phyloP scores from a whole-genome alignment of 2,329 filamentous ascomycete genomes.

The Massarina eburnea region DNA sequence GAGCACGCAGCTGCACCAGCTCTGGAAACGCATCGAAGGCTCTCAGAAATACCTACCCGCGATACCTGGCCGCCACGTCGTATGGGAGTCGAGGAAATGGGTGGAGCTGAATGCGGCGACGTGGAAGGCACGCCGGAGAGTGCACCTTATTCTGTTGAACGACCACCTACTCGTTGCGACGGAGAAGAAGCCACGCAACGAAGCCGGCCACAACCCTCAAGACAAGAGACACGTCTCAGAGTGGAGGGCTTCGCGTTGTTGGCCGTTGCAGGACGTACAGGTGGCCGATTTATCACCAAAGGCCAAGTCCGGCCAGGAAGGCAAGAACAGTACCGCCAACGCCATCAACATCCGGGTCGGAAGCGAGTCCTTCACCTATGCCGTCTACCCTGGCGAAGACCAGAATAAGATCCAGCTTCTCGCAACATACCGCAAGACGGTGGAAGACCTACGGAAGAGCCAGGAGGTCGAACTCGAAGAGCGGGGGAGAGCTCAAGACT shows the following conservation, averaged over 20 bases:
- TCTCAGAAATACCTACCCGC: constrained; percentile 96
- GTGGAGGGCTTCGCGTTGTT: constrained; percentile 90
- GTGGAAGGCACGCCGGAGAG: constrained; percentile 86
- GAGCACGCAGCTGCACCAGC: constrained; percentile 69
- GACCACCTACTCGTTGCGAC: constrained; percentile 91
- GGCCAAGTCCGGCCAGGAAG: constrained; percentile 35
- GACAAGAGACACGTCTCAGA: constrained; percentile 55
- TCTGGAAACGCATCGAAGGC: constrained; percentile 97
- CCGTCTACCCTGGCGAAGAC: constrained; percentile 79
- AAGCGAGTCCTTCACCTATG: constrained; percentile 90
- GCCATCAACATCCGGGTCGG: constrained; percentile 90
- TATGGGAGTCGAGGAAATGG: constrained; percentile 91
- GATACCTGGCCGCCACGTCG: constrained; percentile 85
- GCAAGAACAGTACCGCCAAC: constrained; percentile 69
- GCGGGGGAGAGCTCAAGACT: constrained; percentile 79
- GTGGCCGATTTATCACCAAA: constrained; percentile 77
- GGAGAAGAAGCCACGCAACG: constrained; percentile 88
- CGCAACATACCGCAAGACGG: constrained; percentile 86
- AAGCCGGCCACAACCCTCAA: constrained; percentile 57
- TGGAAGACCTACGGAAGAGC: constrained; percentile 86
- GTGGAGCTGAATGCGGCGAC: constrained; percentile 96
- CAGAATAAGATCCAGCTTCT: constrained; percentile 79
- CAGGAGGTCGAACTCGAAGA: constrained; percentile 85
- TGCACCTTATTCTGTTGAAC: constrained; percentile 90
- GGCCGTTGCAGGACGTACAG: constrained; percentile 89